A percentile compares a stretch with the other conserved stretches of the same genome.
phyloP scores from a whole-genome alignment of 2,329 filamentous ascomycete species.

The Magnaporthales sp. region DNA sequence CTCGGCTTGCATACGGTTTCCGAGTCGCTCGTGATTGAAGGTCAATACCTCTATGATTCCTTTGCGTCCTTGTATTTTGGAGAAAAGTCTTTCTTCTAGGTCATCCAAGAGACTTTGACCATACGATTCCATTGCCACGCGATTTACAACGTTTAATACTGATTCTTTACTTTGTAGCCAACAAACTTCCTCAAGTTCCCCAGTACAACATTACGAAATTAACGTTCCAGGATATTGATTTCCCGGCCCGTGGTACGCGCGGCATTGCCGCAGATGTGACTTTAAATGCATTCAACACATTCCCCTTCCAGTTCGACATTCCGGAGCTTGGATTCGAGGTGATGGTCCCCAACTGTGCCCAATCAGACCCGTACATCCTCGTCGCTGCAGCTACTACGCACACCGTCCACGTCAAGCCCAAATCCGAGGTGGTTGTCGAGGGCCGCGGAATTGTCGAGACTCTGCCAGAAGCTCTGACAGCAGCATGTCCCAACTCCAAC shows the following conservation, averaged over 20 bases:
- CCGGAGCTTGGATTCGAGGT: conserved; percentile 80
- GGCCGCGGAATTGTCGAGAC: conserved; percentile 64
- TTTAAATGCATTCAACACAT: conserved; percentile 63
- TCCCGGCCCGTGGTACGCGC: conserved; percentile 37
- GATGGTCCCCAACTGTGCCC: conserved; percentile 71
- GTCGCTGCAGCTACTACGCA: conserved; percentile 69
- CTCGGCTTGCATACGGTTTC: conserved; percentile 70
- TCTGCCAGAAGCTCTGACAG: conserved; percentile 65
- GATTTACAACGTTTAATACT: not conserved
- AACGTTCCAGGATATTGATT: conserved; percentile 64
- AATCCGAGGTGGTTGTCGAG: conserved; percentile 56
- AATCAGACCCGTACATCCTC: conserved; percentile 63
- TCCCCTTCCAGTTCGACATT: conserved; percentile 66
- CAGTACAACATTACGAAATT: conserved; percentile 75
- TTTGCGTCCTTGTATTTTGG: conserved; percentile 54
- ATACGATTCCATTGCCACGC: not conserved
- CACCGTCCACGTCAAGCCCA: conserved; percentile 58
- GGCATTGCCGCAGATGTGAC: conserved; percentile 77
- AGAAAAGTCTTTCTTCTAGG: conserved; percentile 39
- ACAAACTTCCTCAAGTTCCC: conserved; percentile 68
- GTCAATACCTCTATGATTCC: conserved; percentile 63
- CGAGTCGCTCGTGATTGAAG: conserved; percentile 72
- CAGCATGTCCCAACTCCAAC: conserved; percentile 64
- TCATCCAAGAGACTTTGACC: conserved; percentile 10
- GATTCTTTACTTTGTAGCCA: conserved; percentile 34